These are phyloP conservation scores for Papiliotrema laurentii DNA, from an alignment of 1,284 basidiomycete genomes.

Conservation along the genomic window DNA sequence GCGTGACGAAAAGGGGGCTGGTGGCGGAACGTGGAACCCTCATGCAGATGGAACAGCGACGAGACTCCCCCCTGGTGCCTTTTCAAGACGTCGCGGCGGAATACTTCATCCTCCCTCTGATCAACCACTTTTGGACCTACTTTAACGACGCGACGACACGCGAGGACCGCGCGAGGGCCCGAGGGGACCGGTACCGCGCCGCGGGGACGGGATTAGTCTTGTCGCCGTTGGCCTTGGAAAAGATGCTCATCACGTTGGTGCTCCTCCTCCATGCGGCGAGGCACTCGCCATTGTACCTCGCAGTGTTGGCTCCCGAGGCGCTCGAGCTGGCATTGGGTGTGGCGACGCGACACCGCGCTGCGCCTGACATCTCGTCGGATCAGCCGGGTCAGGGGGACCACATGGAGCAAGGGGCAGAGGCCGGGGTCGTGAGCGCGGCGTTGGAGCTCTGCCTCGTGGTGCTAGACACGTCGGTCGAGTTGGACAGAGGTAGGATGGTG, in stretches of 20 bases:
- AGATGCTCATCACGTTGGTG: constrained; percentile 68
- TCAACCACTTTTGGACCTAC: constrained; percentile 88
- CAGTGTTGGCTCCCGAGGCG: constrained; percentile 70
- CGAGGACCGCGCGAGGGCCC: constrained; percentile 60
- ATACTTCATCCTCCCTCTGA: constrained; percentile 77
- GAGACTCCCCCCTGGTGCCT: constrained; percentile 27
- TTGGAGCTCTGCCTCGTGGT: constrained; percentile 73
- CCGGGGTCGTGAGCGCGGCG: constrained; percentile 65
- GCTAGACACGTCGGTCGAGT: constrained; percentile 66
- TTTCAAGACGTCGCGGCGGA: constrained; percentile 78
- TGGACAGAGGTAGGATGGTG: constrained; percentile 70
- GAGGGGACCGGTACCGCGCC: constrained; percentile 56
- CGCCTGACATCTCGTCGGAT: constrained; percentile 15
- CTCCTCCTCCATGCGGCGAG: constrained; percentile 77
- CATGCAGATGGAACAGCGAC: constrained; percentile 26
- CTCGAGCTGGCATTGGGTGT: constrained; percentile 75
- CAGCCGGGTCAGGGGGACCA: no score
- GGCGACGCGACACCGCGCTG: constrained; percentile 56
- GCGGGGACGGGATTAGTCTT: constrained; percentile 76
- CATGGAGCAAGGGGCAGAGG: constrained; percentile 52
- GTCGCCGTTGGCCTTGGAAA: constrained; percentile 66
- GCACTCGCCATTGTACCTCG: constrained; percentile 71
- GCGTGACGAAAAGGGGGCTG: constrained; percentile 50
- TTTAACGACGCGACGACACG: constrained; percentile 72
- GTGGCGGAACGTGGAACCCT: constrained; percentile 27